phyloP scores from a whole-genome alignment of 2,329 filamentous ascomycete genomes.

The Nemania abortiva region DNA sequence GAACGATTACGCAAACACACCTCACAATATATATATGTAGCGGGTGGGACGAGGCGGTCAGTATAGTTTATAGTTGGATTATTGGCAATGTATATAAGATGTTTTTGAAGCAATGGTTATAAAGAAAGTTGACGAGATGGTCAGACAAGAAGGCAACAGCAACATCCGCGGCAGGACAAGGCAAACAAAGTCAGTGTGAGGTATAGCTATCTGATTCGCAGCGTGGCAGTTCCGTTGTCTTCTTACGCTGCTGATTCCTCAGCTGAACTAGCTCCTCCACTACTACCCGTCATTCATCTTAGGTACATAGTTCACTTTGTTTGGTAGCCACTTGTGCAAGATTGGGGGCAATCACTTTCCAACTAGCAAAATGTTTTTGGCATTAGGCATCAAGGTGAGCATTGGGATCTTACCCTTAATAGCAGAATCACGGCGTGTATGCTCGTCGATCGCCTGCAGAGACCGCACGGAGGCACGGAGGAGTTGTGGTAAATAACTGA shows the following conservation, averaged over 20 bases:
- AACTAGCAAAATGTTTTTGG: neutral
- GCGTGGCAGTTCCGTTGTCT: conserved; percentile 21
- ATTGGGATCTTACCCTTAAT: conserved; percentile 7
- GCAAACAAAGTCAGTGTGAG: conserved; percentile 8
- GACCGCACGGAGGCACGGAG: neutral
- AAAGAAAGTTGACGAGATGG: neutral
- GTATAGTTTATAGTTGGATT: neutral
- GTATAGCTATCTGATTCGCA: conserved; percentile 13
- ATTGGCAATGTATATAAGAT: conserved; percentile 5
- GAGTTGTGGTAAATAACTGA: neutral
- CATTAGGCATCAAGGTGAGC: conserved; percentile 3
- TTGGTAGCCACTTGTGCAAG: conserved; percentile 20
- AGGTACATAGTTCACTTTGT: conserved; percentile 6
- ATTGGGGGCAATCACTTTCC: conserved; percentile 15
- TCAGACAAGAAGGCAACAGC: conserved; percentile 23
- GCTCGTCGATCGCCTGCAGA: conserved; percentile 14
- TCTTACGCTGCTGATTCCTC: conserved; percentile 25
- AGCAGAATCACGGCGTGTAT: conserved; percentile 4
- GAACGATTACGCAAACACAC: neutral
- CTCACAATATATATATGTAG: neutral
- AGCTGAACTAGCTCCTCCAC: conserved; percentile 22
- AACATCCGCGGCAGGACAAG: conserved; percentile 19
- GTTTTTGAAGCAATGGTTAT: neutral
- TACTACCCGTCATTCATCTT: conserved; percentile 16
- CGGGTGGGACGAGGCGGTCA: neutral